Percentiles rank a stretch among this genome's conserved stretches.
Evolutionary conservation across 148 eudicot species (phyloP).

Genomic region (Cornus florida): DNA sequence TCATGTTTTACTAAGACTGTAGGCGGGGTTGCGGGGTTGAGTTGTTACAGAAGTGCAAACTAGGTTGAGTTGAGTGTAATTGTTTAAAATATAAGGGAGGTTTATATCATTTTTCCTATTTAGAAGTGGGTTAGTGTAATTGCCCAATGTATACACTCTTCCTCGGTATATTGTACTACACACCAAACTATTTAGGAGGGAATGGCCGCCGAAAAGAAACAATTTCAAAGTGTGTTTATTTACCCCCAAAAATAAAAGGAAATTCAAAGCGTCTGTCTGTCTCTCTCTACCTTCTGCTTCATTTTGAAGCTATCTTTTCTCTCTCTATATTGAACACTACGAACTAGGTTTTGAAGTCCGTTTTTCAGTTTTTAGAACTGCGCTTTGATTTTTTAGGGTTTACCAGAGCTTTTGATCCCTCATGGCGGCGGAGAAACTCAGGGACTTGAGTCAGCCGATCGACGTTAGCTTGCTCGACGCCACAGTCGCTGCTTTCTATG

Average conservation of each 20-base stretch:
- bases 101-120: too few relatives aligned
- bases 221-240: conserved; percentile 20
- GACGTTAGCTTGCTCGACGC: conserved; percentile 89
- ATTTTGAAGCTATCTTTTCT: conserved; percentile 61
- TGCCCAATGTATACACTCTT: too few relatives aligned
- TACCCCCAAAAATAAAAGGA: too few relatives aligned
- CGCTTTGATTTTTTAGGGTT: conserved; percentile 21
- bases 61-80: too few relatives aligned
- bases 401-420: conserved; percentile 11
- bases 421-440: conserved; percentile 93
- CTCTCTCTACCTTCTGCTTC: conserved; percentile 41
- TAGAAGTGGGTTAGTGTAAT: too few relatives aligned
- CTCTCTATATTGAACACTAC: conserved; percentile 2
- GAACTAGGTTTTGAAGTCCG: conserved; percentile 31
- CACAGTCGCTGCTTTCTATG: conserved; percentile 89
- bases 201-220: conserved; percentile 2
- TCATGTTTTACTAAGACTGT: too few relatives aligned
- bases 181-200: conserved; percentile 18
- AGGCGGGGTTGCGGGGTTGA: too few relatives aligned
- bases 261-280: not conserved
- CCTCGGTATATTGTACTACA: too few relatives aligned
- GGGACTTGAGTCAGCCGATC: conserved; percentile 93
- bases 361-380: conserved; percentile 9
- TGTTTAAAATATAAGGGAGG: too few relatives aligned
- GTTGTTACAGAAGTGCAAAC: too few relatives aligned